Evolutionary conservation across 202 grass and related monocot genomes (phyloP), one percentile per base, ranked within the genome.

Genomic region (Setaria viridis): DNA sequence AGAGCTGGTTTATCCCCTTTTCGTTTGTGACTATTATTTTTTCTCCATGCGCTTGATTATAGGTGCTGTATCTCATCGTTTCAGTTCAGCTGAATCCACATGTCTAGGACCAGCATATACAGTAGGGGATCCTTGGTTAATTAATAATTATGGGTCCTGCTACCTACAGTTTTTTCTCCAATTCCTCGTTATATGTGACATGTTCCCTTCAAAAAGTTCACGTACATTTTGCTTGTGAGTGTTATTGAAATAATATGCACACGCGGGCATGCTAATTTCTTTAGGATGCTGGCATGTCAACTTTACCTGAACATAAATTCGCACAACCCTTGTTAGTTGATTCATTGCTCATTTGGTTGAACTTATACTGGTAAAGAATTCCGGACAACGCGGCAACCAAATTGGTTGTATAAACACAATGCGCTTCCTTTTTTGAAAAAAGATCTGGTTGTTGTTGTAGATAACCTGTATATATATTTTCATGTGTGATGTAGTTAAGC

Each of bases 1-100:
- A 0, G 12, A 69, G 30, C 70, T 39, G 43, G 80, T 76, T 79
- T 70, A 16, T 20, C 45, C 51, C 13, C 53, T 70, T 53, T 54
- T 53, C 2, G 25, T 10, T 79, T 11, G 48, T 50, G 25, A 53
- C 5, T 21, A 9, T 45, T n/a, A 14, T 64, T 16, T 7, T 32
- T 9, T 47, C 14, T 48, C 15, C 47, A 17, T 4, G 46, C 12
- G 16, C 6, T 35, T 60, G 48, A 7, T 58, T 81, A 12, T 56
- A 4, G 62, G 41, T 41, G 10, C 32, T 60, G 46, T 43, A 50
- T 68, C 25, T 7, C 78, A 54, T 34, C 47, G 65, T 39, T 50
- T 78, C 33, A 84, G n/a, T 64, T 74, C 25, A 17, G 17, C 79
- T 60, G 47, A 56, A 65, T 86, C 79, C 60, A 62, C 62, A 46